A percentile compares a stretch with the other conserved stretches of the same genome.
Evolutionary conservation across 768 basidiomycete genomes (phyloP).

Genomic region (Tylopilus plumbeoviolaceoides): DNA sequence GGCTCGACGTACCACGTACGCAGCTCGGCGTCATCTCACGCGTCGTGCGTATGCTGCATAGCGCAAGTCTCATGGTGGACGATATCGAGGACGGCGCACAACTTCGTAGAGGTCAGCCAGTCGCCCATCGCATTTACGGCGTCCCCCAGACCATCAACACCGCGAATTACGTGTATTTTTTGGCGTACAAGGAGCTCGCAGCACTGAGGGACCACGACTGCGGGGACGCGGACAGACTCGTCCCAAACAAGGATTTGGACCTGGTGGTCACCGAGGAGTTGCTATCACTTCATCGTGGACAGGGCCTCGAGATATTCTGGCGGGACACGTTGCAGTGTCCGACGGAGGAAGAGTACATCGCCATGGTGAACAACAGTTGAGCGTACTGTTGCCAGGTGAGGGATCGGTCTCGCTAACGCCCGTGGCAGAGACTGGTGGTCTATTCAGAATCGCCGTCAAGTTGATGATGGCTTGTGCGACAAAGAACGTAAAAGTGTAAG

Average conservation of each 20-base stretch:
- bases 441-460: slow-evolving; percentile 89
- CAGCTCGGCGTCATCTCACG: slow-evolving; percentile 70
- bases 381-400: slow-evolving; percentile 49
- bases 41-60: slow-evolving; percentile 93
- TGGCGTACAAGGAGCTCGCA: slow-evolving; percentile 79
- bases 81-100: slow-evolving; percentile 93
- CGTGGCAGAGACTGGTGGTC: slow-evolving; percentile 82
- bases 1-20: slow-evolving; percentile 77
- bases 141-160: slow-evolving; percentile 96
- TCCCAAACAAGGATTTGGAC: slow-evolving; percentile 79
- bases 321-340: slow-evolving; percentile 88
- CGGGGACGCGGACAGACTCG: slow-evolving; percentile 3
- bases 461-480: slow-evolving; percentile 92
- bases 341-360: slow-evolving; percentile 89
- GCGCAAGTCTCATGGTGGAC: slow-evolving; percentile 91
- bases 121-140: slow-evolving; percentile 95
- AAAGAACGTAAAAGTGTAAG: slow-evolving; percentile 55
- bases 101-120: slow-evolving; percentile 78
- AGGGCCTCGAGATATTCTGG: slow-evolving; percentile 94
- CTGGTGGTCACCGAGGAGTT: slow-evolving; percentile 47
- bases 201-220: slow-evolving; percentile 11
- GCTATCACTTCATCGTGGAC: slow-evolving; percentile 87
- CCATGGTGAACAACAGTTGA: slow-evolving; percentile 95
- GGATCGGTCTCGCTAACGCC: slow-evolving; percentile 33
- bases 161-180: slow-evolving; percentile 96